These are phyloP conservation scores for Alternaria brassicicola DNA, from an alignment of 2,329 filamentous ascomycete species.

Conservation along the genomic window DNA sequence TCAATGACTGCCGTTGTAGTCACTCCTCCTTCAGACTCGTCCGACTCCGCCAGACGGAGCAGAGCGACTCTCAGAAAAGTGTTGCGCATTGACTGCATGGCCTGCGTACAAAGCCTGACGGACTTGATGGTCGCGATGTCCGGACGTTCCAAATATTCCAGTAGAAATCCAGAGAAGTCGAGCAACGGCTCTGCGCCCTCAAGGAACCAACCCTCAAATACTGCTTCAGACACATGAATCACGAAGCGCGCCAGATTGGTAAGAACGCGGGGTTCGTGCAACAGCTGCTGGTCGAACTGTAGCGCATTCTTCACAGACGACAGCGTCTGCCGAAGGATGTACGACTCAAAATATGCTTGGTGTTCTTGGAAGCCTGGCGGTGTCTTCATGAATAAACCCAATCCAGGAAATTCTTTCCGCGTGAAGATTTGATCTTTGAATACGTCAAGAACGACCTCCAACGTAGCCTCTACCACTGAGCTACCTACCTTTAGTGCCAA, in stretches of 20 bases:
- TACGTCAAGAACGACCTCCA: constrained; percentile 78
- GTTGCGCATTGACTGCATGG: constrained; percentile 74
- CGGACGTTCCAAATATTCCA: constrained; percentile 88
- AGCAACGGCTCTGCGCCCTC: constrained; percentile 82
- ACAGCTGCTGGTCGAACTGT: constrained; percentile 70
- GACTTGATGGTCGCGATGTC: constrained; percentile 82
- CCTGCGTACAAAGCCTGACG: constrained; percentile 88
- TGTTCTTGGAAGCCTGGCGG: constrained; percentile 94
- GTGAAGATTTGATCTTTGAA: constrained; percentile 85
- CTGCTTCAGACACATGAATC: constrained; percentile 81
- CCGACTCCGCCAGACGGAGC: constrained; percentile 81
- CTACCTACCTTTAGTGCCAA: constrained; percentile 63
- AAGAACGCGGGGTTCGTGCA: constrained; percentile 81
- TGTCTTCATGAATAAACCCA: constrained; percentile 83
- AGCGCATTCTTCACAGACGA: constrained; percentile 72
- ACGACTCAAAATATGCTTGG: constrained; percentile 94
- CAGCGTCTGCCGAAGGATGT: constrained; percentile 77
- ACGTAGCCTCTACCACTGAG: constrained; percentile 73
- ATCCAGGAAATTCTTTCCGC: constrained; percentile 88
- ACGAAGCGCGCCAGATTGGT: constrained; percentile 86
- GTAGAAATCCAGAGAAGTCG: constrained; percentile 81
- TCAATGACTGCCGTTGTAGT: constrained; percentile 76
- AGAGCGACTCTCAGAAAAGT: constrained; percentile 81
- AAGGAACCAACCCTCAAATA: constrained; percentile 96
- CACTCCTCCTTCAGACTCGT: constrained; percentile 66